Evolutionary conservation across 768 basidiomycete species (phyloP).

Genomic region (Mycena latifolia): DNA sequence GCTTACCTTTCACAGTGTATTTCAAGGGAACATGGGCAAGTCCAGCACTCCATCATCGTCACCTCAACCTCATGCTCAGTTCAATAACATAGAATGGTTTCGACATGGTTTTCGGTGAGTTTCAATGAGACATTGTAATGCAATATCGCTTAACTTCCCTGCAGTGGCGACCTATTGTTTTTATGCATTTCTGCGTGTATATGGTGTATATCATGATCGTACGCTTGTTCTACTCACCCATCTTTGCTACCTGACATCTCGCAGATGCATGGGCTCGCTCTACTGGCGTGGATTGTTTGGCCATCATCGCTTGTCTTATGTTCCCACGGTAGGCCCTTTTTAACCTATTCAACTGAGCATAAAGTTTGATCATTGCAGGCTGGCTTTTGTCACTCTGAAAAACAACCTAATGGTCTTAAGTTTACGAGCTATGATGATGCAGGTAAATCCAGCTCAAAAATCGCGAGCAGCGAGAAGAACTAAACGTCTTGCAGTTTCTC

Average conservation of each 20-base stretch:
- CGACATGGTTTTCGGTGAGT: conserved; percentile 87
- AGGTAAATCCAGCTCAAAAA: too few species aligned
- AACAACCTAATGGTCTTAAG: conserved; percentile 86
- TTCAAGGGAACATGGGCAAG: conserved; percentile 88
- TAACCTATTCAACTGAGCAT: not conserved
- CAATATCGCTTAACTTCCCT: conserved; percentile 4
- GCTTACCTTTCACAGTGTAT: conserved; percentile 63
- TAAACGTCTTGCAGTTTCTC: too few species aligned
- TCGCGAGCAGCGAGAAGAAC: too few species aligned
- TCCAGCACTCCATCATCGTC: conserved; percentile 11
- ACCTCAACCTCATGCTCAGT: conserved; percentile 25
- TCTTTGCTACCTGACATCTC: conserved; percentile 6
- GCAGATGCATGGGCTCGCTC: conserved; percentile 75
- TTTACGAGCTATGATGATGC: conserved; percentile 91
- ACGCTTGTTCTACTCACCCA: conserved; percentile 37
- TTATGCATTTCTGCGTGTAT: conserved; percentile 82
- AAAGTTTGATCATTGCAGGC: conserved; percentile 53
- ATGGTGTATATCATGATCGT: conserved; percentile 82
- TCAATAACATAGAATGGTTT: conserved; percentile 80
- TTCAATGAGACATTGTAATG: conserved; percentile 7
- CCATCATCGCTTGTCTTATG: conserved; percentile 90
- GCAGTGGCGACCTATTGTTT: conserved; percentile 82
- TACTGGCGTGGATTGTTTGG: conserved; percentile 85
- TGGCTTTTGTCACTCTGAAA: conserved; percentile 92
- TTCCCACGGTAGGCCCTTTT: conserved; percentile 76